A percentile compares a stretch with the other conserved stretches of the same genome.
Conservation (phyloP, 257 asterid genomes). For the Solanum piurae region DNA sequence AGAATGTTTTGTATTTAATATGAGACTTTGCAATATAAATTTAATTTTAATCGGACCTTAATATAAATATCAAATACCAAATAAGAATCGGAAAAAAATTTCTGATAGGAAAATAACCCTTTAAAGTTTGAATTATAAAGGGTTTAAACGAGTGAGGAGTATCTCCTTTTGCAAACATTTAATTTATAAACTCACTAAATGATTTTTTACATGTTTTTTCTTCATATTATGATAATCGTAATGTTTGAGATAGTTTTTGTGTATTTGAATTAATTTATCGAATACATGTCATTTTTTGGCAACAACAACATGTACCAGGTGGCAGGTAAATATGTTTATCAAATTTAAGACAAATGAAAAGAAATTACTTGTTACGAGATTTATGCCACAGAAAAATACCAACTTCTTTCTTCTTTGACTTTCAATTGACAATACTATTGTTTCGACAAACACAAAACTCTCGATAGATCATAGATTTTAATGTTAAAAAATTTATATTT, state of each 20-base stretch:
- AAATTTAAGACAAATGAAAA: neutral
- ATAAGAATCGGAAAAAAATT: too few species aligned
- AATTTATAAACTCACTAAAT: neutral
- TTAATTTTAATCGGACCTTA: too few species aligned
- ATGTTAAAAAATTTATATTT: neutral
- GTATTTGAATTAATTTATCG: neutral
- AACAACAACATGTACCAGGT: neutral
- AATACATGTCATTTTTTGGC: neutral
- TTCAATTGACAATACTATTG: neutral
- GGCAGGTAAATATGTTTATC: accelerated
- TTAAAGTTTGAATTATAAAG: neutral
- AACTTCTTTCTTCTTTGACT: neutral
- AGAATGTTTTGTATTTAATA: too few species aligned
- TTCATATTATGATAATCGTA: neutral
- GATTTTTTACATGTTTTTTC: neutral
- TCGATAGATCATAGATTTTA: neutral
- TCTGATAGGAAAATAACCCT: neutral
- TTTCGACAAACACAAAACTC: neutral
- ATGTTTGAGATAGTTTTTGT: neutral
- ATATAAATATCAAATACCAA: too few species aligned
- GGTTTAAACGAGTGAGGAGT: neutral
- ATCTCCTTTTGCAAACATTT: neutral
- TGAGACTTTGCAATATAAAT: neutral
- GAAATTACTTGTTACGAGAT: neutral
- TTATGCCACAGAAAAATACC: neutral